Percentiles rank a stretch among this genome's conserved stretches.
Conservation (phyloP, 805 yeast species). For the Starmerella davenportii region DNA sequence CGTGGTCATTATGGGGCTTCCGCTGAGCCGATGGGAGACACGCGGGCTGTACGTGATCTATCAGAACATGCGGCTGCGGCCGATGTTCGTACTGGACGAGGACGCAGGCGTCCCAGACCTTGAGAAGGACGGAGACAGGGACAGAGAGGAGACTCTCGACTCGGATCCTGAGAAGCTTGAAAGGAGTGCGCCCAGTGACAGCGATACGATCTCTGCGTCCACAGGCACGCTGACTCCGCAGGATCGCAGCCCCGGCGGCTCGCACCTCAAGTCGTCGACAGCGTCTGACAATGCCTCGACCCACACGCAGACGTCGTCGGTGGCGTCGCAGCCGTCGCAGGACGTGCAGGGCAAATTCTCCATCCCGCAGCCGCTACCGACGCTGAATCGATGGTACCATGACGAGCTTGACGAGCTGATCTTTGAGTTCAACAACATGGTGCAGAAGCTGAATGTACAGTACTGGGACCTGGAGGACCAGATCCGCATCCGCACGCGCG, state of each 20-base stretch:
- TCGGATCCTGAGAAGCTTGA: background rate
- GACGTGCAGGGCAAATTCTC: conserved; percentile 4
- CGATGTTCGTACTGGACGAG: conserved; percentile 6
- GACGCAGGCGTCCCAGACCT: background rate
- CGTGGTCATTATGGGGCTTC: conserved; percentile 14
- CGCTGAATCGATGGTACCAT: conserved; percentile 12
- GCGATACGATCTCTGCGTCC: background rate
- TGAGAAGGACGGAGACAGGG: background rate
- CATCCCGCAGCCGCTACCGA: conserved; percentile 14
- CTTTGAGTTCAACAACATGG: conserved; percentile 81
- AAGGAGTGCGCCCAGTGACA: background rate
- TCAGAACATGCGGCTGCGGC: conserved; percentile 14
- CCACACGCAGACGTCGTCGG: background rate
- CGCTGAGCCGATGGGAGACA: conserved; percentile 17
- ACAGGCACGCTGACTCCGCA: background rate
- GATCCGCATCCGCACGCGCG: conserved; percentile 70
- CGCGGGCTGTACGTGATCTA: conserved; percentile 16
- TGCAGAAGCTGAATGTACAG: conserved; percentile 72
- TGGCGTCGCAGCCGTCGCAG: background rate
- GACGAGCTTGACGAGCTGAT: conserved; percentile 84
- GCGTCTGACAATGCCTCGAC: background rate
- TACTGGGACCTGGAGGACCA: conserved; percentile 76
- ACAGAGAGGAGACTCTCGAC: background rate
- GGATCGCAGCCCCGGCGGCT: background rate
- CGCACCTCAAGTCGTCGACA: background rate